Evolutionary conservation across 371 early-diverging fungal species (phyloP).

Genomic region (Apophysomyces sp.): DNA sequence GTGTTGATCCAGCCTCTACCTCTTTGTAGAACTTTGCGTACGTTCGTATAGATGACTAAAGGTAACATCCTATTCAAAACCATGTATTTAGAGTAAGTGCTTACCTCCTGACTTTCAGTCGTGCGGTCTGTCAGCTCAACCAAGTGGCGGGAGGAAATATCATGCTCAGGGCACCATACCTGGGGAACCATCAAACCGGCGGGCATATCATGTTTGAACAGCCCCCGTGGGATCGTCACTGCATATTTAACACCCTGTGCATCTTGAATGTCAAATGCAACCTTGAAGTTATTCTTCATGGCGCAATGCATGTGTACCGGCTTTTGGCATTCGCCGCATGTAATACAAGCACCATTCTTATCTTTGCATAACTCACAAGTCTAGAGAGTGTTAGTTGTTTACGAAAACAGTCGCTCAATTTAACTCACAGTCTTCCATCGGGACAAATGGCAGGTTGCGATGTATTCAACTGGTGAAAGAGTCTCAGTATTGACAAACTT

Average conservation of each 20-base stretch:
- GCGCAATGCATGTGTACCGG: constrained; percentile 51
- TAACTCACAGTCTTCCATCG: constrained; percentile 52
- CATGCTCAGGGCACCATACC: constrained; percentile 54
- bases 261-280: constrained; percentile 49
- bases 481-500: constrained; percentile 61
- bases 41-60: constrained; percentile 23
- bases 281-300: constrained; percentile 37
- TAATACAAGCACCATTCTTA: constrained; percentile 40
- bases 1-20: constrained; percentile 29
- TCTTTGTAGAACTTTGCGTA: constrained; percentile 29
- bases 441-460: constrained; percentile 63
- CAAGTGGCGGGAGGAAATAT: constrained; percentile 11
- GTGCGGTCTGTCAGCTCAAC: constrained; percentile 22
- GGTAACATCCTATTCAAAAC: background rate
- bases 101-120: constrained; percentile 21
- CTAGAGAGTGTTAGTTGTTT: constrained; percentile 7
- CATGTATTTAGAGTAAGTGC: background rate
- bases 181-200: constrained; percentile 54
- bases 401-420: background rate
- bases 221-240: constrained; percentile 20
- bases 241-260: constrained; percentile 15
- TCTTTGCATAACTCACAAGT: constrained; percentile 50
- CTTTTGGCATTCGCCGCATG: constrained; percentile 39
- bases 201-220: constrained; percentile 14
- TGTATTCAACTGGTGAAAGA: constrained; percentile 78